phyloP scores from a whole-genome alignment of 2,329 filamentous ascomycete species.

The Coleophoma cylindrospora region DNA sequence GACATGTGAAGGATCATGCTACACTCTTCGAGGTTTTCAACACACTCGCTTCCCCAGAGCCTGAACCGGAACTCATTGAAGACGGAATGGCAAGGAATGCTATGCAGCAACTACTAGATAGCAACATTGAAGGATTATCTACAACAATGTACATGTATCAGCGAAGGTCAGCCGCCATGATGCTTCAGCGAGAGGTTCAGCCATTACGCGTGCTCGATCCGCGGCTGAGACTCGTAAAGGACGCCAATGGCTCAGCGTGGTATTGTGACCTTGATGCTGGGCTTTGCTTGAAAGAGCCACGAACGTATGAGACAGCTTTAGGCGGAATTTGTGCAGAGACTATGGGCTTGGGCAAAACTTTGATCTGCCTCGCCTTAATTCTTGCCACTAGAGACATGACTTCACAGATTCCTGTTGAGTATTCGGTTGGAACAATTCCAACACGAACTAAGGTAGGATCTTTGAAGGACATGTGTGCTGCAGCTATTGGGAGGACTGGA shows the following conservation, averaged over 20 bases:
- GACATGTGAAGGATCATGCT: slow-evolving; percentile 28
- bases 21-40: slow-evolving; percentile 72
- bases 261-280: slow-evolving; percentile 66
- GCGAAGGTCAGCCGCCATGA: slow-evolving; percentile 70
- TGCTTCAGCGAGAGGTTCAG: slow-evolving; percentile 75
- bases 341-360: slow-evolving; percentile 81
- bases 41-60: slow-evolving; percentile 62
- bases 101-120: slow-evolving; percentile 50
- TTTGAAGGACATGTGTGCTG: slow-evolving; percentile 71
- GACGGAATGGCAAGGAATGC: slow-evolving; percentile 47
- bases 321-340: slow-evolving; percentile 79
- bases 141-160: slow-evolving; percentile 76
- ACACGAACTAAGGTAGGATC: slow-evolving; percentile 48
- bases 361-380: slow-evolving; percentile 77
- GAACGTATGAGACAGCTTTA: slow-evolving; percentile 66
- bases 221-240: slow-evolving; percentile 53
- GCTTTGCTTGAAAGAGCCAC: slow-evolving; percentile 58
- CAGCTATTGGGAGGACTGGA: slow-evolving; percentile 58
- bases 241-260: slow-evolving; percentile 58
- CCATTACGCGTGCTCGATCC: slow-evolving; percentile 67
- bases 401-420: slow-evolving; percentile 59
- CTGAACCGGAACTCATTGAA: slow-evolving; percentile 41
- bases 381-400: slow-evolving; percentile 69
- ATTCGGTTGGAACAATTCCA: slow-evolving; percentile 36
- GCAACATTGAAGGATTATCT: slow-evolving; percentile 49